Conservation (phyloP, 164 flowering plant species). For the Amborella trichopoda region DNA sequence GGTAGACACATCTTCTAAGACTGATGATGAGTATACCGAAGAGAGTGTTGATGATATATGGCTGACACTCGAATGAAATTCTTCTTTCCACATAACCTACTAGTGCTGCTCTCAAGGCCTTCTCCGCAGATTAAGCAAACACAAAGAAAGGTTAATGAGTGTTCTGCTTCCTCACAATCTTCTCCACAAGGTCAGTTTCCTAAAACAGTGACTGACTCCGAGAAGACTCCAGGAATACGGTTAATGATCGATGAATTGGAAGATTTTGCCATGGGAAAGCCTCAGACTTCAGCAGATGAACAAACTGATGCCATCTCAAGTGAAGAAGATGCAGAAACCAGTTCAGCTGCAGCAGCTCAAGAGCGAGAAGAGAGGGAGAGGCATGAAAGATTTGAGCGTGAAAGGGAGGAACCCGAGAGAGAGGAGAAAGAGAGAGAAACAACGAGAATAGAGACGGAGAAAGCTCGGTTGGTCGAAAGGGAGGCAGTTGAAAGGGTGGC, state of each 20-base stretch:
- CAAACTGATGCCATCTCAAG: constrained; percentile 29
- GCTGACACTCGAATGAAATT: constrained; percentile 81
- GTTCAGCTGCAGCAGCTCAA: constrained; percentile 66
- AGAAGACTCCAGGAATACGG: constrained; percentile 22
- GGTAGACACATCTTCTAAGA: constrained; percentile 24
- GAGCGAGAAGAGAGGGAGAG: constrained; percentile 72
- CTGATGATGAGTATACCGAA: constrained; percentile 32
- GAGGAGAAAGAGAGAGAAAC: constrained; percentile 57
- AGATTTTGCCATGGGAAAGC: constrained; percentile 60
- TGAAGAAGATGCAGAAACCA: constrained; percentile 41
- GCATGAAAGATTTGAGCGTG: constrained; percentile 87
- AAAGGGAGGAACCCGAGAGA: constrained; percentile 68
- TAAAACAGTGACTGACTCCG: constrained; percentile 21
- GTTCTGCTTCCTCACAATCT: constrained; percentile 29
- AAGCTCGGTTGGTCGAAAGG: constrained; percentile 54
- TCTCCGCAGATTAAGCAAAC: constrained; percentile 26
- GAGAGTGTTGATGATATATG: constrained; percentile 58
- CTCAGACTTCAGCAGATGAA: constrained; percentile 25
- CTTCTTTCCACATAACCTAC: constrained; percentile 90
- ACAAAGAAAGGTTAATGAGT: constrained; percentile 38
- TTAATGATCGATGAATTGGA: constrained; percentile 69
- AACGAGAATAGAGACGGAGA: constrained; percentile 42
- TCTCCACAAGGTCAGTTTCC: constrained; percentile 30
- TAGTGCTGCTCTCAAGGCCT: constrained; percentile 91
- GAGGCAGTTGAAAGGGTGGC: constrained; percentile 70